Conservation (phyloP, 495 filamentous ascomycete species). For the Aspergillus kassunensis region DNA sequence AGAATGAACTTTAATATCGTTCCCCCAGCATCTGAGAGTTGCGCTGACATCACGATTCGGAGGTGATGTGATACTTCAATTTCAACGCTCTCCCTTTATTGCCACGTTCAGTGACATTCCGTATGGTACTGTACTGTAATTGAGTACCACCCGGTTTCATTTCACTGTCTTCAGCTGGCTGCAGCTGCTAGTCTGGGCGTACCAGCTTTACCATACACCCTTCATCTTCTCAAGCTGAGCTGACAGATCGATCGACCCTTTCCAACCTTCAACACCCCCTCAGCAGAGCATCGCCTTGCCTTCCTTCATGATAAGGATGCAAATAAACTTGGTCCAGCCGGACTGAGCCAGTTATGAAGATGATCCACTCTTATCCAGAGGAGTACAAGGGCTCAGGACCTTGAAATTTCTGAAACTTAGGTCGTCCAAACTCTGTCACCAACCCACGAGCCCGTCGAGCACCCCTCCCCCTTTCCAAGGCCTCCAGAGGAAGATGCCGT, state of each 20-base stretch:
- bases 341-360: neutral
- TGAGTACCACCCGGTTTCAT: neutral
- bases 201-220: constrained; percentile 4
- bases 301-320: neutral
- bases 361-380: neutral
- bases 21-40: neutral
- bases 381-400: constrained; percentile 2
- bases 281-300: neutral
- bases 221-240: neutral
- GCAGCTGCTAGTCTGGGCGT: neutral
- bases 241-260: constrained; percentile 7
- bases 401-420: neutral
- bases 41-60: constrained; percentile 12
- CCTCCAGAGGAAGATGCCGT: neutral
- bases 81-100: constrained; percentile 4
- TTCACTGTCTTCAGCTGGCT: neutral
- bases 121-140: neutral
- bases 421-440: neutral
- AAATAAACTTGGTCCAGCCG: neutral
- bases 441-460: constrained; percentile 3
- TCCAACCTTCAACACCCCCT: neutral
- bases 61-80: neutral
- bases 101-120: neutral
- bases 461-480: constrained; percentile 5
- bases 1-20: no score